Evolutionary conservation across 352 stramenopile genomes (phyloP).

Genomic region (Globisporangium heterothallicum): DNA sequence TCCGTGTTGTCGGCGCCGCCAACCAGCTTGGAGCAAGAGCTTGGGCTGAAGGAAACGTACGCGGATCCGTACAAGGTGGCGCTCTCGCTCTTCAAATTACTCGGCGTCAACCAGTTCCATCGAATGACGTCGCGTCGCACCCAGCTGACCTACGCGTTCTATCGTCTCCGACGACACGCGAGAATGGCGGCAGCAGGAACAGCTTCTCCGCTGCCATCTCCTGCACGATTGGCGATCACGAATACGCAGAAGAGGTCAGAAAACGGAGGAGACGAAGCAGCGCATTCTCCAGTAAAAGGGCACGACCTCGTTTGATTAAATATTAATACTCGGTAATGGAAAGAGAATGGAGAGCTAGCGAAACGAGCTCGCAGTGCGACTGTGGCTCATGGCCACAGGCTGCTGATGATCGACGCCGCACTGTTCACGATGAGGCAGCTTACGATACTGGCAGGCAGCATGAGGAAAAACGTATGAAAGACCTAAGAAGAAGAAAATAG

Average conservation of each 20-base stretch:
- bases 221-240: background rate
- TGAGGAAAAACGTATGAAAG: constrained; percentile 77
- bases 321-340: constrained; percentile 2
- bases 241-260: background rate
- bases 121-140: constrained; percentile 55
- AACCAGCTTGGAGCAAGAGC: constrained; percentile 34
- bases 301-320: constrained; percentile 15
- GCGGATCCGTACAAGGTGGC: constrained; percentile 75
- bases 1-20: constrained; percentile 32
- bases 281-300: constrained; percentile 8
- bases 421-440: constrained; percentile 79
- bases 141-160: constrained; percentile 58
- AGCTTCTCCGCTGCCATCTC: background rate
- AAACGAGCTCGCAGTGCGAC: background rate
- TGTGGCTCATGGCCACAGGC: constrained; percentile 57
- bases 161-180: constrained; percentile 45
- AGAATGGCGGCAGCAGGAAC: constrained; percentile 10
- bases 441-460: constrained; percentile 72
- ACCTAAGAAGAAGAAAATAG: constrained; percentile 26
- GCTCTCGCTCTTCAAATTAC: constrained; percentile 63
- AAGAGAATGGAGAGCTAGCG: background rate
- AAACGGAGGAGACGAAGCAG: background rate
- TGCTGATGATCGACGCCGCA: constrained; percentile 64
- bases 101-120: constrained; percentile 65
- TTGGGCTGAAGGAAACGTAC: constrained; percentile 34